Conservation (phyloP, 2,329 filamentous ascomycete genomes). For the Arthrocladium fulminans region DNA sequence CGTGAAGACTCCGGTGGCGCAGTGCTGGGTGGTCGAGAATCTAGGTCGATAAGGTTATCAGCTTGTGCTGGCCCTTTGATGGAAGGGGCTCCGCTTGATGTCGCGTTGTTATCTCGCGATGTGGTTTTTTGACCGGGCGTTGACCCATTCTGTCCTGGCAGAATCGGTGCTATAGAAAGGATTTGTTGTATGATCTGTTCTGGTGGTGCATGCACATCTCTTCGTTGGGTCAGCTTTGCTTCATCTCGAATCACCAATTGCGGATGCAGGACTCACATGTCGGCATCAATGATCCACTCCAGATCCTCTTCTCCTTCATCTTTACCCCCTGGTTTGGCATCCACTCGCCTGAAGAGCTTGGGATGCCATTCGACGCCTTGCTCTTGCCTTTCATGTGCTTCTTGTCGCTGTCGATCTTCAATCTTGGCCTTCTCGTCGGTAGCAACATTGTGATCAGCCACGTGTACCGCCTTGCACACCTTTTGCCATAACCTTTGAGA, state of each 20-base stretch:
- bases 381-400: slow-evolving; percentile 69
- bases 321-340: slow-evolving; percentile 57
- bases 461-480: slow-evolving; percentile 72
- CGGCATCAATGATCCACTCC: slow-evolving; percentile 88
- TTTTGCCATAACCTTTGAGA: slow-evolving; percentile 80
- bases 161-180: slow-evolving; percentile 72
- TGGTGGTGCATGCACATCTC: slow-evolving; percentile 16
- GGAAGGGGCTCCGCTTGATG: slow-evolving; percentile 23
- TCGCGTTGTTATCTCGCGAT: background rate
- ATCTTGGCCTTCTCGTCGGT: slow-evolving; percentile 96
- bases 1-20: slow-evolving; percentile 16
- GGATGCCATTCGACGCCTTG: slow-evolving; percentile 82
- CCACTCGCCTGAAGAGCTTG: slow-evolving; percentile 69
- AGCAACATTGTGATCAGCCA: slow-evolving; percentile 75
- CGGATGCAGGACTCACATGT: slow-evolving; percentile 52
- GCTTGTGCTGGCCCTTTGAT: slow-evolving; percentile 11
- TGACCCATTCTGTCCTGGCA: slow-evolving; percentile 67
- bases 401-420: slow-evolving; percentile 83
- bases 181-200: slow-evolving; percentile 56
- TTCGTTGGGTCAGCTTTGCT: slow-evolving; percentile 8
- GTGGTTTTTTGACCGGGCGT: slow-evolving; percentile 7
- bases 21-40: slow-evolving; percentile 19
- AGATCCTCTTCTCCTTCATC: slow-evolving; percentile 81
- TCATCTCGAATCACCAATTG: background rate
- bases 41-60: slow-evolving; percentile 26